A percentile compares a stretch with the other conserved stretches of the same genome.
Conservation (phyloP, 2,329 filamentous ascomycete genomes). For the Xylaria sp. region DNA sequence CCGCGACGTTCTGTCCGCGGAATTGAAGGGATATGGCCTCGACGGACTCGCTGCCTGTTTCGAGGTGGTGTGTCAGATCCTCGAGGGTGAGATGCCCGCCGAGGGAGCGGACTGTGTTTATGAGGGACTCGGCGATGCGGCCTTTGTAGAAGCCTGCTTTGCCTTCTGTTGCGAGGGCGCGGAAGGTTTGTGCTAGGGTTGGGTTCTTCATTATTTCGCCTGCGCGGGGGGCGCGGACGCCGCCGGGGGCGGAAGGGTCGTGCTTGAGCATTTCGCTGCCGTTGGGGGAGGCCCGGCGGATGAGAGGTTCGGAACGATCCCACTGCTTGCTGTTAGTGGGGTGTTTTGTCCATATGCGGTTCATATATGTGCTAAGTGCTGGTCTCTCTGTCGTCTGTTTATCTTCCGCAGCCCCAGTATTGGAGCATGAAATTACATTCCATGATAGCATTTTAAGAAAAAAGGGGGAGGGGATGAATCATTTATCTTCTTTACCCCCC, state of each 20-base stretch:
- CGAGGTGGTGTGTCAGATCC: constrained; percentile 81
- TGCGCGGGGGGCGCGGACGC: constrained; percentile 77
- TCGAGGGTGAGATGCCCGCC: constrained; percentile 83
- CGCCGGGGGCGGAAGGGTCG: constrained; percentile 73
- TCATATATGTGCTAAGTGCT: background rate
- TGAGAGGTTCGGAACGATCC: constrained; percentile 69
- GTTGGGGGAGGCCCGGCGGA: constrained; percentile 84
- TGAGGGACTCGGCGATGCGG: constrained; percentile 80
- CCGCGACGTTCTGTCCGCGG: constrained; percentile 66
- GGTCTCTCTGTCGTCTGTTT: background rate
- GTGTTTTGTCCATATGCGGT: background rate
- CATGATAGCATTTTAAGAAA: background rate
- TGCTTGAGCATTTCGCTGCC: constrained; percentile 87
- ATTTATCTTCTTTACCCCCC: no score
- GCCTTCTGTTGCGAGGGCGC: constrained; percentile 79
- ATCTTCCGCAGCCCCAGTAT: background rate
- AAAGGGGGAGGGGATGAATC: background rate
- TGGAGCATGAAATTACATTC: no score
- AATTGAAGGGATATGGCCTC: constrained; percentile 87
- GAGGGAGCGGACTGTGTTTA: constrained; percentile 79
- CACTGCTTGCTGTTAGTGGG: constrained; percentile 66
- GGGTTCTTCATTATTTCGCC: constrained; percentile 93
- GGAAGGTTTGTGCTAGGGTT: constrained; percentile 82
- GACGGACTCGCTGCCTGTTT: constrained; percentile 76
- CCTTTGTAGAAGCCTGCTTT: constrained; percentile 94